Conservation (phyloP, 129 eudicot species). For the Logfia minima region DNA sequence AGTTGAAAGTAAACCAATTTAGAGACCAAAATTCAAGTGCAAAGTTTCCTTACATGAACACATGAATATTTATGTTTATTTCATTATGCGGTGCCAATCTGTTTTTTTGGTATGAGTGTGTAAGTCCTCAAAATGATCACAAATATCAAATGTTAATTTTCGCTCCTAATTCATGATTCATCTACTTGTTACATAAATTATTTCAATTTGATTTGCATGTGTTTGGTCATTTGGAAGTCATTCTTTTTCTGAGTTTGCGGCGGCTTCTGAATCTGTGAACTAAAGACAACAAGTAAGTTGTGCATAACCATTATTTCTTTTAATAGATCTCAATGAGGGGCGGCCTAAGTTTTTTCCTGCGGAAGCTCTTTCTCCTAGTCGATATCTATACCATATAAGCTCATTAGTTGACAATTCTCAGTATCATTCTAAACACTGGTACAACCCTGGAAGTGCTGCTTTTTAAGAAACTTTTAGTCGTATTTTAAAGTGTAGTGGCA, state of each 20-base stretch:
- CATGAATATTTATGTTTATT: not conserved
- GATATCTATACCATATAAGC: conserved; percentile 44
- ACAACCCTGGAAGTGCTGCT: conserved; percentile 53
- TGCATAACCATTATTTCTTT: conserved; percentile 33
- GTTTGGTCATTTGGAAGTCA: conserved; percentile 1
- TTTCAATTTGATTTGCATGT: conserved; percentile 32
- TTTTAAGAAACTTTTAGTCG: conserved; percentile 62
- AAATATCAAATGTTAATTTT: not conserved
- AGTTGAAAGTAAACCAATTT: not conserved
- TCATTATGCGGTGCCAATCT: not conserved
- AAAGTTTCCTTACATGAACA: not conserved
- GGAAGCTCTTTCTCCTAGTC: conserved; percentile 55
- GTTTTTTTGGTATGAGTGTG: not conserved
- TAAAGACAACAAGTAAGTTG: conserved; percentile 5
- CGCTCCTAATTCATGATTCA: not conserved
- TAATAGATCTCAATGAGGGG: conserved; percentile 50
- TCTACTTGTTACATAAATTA: conserved; percentile 1
- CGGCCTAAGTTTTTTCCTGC: conserved; percentile 43
- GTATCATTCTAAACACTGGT: conserved; percentile 41
- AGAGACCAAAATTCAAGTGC: conserved; percentile 3
- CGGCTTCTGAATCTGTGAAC: not conserved
- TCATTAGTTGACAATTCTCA: conserved; percentile 60
- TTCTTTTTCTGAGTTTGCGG: not conserved
- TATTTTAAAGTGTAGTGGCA: conserved; percentile 63
- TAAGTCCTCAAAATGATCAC: not conserved